Evolutionary conservation across 2,329 filamentous ascomycete species (phyloP).

Genomic region (Zelopaecilomyces penicillatus): DNA sequence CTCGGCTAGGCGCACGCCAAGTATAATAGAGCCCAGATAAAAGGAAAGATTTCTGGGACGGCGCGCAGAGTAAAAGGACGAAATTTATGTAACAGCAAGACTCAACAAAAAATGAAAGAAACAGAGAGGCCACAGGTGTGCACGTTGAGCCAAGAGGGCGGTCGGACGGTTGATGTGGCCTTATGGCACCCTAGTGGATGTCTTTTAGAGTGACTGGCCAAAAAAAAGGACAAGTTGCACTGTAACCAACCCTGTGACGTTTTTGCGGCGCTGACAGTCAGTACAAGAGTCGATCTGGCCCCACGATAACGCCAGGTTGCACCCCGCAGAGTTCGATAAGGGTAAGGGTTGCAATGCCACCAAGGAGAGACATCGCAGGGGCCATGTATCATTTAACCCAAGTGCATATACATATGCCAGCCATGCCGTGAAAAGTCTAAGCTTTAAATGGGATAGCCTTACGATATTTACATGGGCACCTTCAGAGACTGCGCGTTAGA

Average conservation of each 20-base stretch:
- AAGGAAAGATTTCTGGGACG: neutral
- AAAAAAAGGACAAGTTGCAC: constrained; percentile 30
- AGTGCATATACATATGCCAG: too few species aligned
- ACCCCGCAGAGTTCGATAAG: constrained; percentile 5
- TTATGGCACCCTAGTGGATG: constrained; percentile 14
- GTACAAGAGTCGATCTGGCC: neutral
- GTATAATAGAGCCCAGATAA: neutral
- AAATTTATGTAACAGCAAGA: constrained; percentile 4
- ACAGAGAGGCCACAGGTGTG: neutral
- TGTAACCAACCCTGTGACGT: constrained; percentile 7
- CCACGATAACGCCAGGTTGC: constrained; percentile 7
- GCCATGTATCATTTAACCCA: too few species aligned
- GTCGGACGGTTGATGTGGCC: constrained; percentile 27
- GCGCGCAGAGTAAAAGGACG: neutral
- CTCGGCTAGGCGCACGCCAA: constrained; percentile 8
- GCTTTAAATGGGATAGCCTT: too few species aligned
- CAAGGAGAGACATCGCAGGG: too few species aligned
- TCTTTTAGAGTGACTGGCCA: neutral
- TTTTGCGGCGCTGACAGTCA: neutral
- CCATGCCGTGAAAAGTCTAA: too few species aligned
- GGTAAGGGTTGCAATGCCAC: neutral
- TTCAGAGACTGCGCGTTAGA: too few species aligned
- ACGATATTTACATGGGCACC: too few species aligned
- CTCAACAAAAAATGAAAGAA: constrained; percentile 10
- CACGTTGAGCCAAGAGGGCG: neutral